Evolutionary conservation across 257 asterid genomes (phyloP).

Genomic region (Solanum chiquidenum): DNA sequence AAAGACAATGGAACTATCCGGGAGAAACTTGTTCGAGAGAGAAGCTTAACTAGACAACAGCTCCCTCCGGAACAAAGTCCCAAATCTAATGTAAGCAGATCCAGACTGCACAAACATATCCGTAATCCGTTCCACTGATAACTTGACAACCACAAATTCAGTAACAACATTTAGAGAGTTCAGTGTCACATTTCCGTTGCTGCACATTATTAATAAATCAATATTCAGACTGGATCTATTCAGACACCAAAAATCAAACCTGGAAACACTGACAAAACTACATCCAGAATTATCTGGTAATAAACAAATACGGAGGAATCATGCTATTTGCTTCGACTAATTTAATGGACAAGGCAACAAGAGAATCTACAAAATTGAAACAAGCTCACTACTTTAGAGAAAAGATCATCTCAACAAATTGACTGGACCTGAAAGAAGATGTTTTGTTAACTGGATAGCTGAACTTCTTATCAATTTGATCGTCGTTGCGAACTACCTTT

Average conservation of each 20-base stretch:
- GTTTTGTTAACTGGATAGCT: neutral
- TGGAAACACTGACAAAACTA: neutral
- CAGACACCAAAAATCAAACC: neutral
- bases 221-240: neutral
- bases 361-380: constrained; percentile 27
- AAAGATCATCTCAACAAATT: constrained; percentile 11
- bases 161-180: neutral
- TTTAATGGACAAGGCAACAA: neutral
- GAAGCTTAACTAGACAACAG: neutral
- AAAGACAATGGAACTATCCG: neutral
- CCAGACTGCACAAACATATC: neutral
- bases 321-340: neutral
- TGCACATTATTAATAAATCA: neutral
- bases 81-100: neutral
- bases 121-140: neutral
- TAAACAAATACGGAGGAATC: neutral
- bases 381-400: constrained; percentile 1
- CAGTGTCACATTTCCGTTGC: neutral
- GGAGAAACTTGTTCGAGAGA: neutral
- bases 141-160: neutral
- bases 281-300: neutral
- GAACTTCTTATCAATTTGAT: constrained; percentile 1
- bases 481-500: neutral
- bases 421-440: neutral
- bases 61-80: neutral